Base-by-base conservation (phyloP, 257 asterid species). In the Nicotiana tabacum region DNA sequence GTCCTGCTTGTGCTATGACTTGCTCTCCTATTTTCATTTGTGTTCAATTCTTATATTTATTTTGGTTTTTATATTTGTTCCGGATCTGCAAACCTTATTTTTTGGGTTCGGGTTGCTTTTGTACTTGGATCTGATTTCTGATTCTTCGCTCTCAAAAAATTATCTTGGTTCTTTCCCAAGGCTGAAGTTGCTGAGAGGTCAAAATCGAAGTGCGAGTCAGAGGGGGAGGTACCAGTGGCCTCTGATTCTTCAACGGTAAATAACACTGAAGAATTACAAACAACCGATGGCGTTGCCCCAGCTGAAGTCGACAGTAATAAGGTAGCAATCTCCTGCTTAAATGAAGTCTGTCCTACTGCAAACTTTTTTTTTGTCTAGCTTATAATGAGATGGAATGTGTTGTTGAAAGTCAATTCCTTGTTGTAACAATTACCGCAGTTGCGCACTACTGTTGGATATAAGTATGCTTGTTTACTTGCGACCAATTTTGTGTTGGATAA, bases 161-260 rank as follows among this genome's bases (percentile, higher is more conserved):
- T 66, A 66, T 86, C 33, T 85, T 64, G 67, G 39, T 46, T 72
- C 61, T 27, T 56, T 66, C 81, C 80, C 56, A 85, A 95, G 99
- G 90, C 89, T 61, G 93, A 93, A 83, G 90, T 82, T 37, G 88
- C 93, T 81, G 91, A 95, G 84, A 92, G 67, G 86, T 83, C 90
- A 30, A 89, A 90, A 83, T 79, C 89, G 81, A 88, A 65, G 83
- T 66, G 83, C 80, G 90, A 89, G 77, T 84, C 87, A 29, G 92
- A 87, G 58, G 84, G 58, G 51, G 90, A 86, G 80, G 82, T 51
- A 69, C 85, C 69, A 29, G 88, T 79, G 51, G 82, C 89, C 39
- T 32, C 91, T 39, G 93, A 88, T 88, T 85, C 95, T 84, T 83
- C 81, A 76, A 80, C 80, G 70, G 81, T 56, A 74, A 85, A 86